Evolutionary conservation across 257 asterid species (phyloP), one percentile per base, ranked within the genome.

Genomic region (Petunia secreta): DNA sequence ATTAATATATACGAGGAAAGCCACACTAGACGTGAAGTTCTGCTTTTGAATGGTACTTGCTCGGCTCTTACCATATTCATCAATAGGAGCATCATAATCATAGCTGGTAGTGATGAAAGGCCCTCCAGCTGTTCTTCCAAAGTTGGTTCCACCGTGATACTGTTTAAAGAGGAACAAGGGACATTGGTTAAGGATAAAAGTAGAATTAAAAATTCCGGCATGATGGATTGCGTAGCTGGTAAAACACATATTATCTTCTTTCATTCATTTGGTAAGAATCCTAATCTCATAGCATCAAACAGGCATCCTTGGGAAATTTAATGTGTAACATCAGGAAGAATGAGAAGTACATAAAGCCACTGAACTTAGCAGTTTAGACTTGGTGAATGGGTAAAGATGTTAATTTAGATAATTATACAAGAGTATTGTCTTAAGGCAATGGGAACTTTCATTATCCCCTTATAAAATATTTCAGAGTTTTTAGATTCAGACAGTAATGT

Each of bases 141-240:
- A 95, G 86, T 93, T 95, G 43, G 98, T 95, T 85, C 99, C 99
- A 58, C 99, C 99, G 58, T 95, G 99, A 85, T 91, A 95, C 99
- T 95, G 87, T 38, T 55, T 39, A 39, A 69, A 79, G 62, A 85
- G 41, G 64, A 37, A 73, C 41, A 68, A 13, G 54, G 6, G 44
- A 6, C n/a, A 38, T 81, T 7, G 6, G 44, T 46, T 4, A 9
- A 48, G 77, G 43, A 14, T 2, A 36, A 50, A 34, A 46, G 62
- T 50, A 50, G 6, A 60, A 73, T 73, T 38, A 50, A 13, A 73
- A 46, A 41, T 69, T 69, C 59, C 14, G 1, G 6, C 59, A 2
- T 44, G 59, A 69, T 69, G 5, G 77, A 46, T 46, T 46, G 40
- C 37, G 2, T 4, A 69, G 41, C 55, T 3, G 34, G 77, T 16